Conservation (phyloP, 495 filamentous ascomycete genomes). For the Hyaloscypha variabilis region DNA sequence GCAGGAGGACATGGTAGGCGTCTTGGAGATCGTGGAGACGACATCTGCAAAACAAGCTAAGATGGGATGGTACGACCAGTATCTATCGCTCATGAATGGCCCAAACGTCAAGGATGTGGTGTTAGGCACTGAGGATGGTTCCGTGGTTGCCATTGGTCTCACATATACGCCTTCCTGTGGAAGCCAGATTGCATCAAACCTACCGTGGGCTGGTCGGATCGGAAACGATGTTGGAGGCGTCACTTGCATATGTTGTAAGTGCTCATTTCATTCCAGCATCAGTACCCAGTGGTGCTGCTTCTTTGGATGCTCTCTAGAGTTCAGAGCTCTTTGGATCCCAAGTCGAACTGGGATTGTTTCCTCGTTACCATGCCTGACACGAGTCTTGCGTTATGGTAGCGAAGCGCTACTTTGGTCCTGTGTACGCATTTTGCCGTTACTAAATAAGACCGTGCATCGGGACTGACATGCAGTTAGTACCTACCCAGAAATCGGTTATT, state of each 20-base stretch:
- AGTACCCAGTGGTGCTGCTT: background rate
- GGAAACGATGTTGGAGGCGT: slow-evolving; percentile 59
- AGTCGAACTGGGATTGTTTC: background rate
- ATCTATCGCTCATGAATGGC: slow-evolving; percentile 46
- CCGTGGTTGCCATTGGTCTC: slow-evolving; percentile 56
- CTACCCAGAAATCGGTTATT: slow-evolving; percentile 8
- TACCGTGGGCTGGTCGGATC: slow-evolving; percentile 61
- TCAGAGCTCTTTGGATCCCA: background rate
- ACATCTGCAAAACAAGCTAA: slow-evolving; percentile 37
- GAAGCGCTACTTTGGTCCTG: background rate
- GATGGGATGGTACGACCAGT: slow-evolving; percentile 59
- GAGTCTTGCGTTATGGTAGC: background rate
- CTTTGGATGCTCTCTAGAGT: background rate
- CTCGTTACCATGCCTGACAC: background rate
- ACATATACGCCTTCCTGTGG: slow-evolving; percentile 55
- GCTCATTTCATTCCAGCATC: background rate
- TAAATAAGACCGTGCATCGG: slow-evolving; percentile 20
- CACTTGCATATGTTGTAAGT: slow-evolving; percentile 60
- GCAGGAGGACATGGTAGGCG: slow-evolving; percentile 50
- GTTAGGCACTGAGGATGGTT: slow-evolving; percentile 44
- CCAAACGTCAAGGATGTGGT: slow-evolving; percentile 52
- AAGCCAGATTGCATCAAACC: slow-evolving; percentile 54
- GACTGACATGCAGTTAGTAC: slow-evolving; percentile 13
- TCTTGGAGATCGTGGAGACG: slow-evolving; percentile 59
- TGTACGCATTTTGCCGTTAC: background rate